Evolutionary conservation across 1,284 basidiomycete species (phyloP).

Genomic region (Trichosporon asahii): DNA sequence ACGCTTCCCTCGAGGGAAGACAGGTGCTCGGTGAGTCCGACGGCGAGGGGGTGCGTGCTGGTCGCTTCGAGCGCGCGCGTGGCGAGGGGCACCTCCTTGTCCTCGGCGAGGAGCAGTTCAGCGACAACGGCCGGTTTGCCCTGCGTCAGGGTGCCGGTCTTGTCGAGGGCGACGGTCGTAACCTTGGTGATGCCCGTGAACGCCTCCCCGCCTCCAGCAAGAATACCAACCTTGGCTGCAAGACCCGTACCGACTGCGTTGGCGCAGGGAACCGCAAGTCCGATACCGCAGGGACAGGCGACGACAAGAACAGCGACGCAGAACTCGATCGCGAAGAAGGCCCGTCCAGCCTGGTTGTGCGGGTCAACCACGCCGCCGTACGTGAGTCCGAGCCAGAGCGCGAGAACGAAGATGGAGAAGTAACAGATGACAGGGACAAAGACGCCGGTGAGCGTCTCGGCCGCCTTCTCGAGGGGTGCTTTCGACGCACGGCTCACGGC

Average conservation of each 20-base stretch:
- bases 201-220: constrained; percentile 92
- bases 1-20: constrained; percentile 53
- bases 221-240: constrained; percentile 92
- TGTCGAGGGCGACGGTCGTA: constrained; percentile 83
- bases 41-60: constrained; percentile 93
- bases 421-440: constrained; percentile 93
- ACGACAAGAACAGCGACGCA: constrained; percentile 98
- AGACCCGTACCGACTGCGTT: constrained; percentile 99
- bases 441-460: constrained; percentile 87
- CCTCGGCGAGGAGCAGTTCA: not conserved
- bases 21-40: constrained; percentile 76
- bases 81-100: constrained; percentile 56
- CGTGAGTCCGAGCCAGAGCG: constrained; percentile 78
- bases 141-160: constrained; percentile 94
- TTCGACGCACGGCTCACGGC: constrained; percentile 98
- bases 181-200: constrained; percentile 84
- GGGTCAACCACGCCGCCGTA: constrained; percentile 66
- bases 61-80: constrained; percentile 80
- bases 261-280: constrained; percentile 93
- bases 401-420: constrained; percentile 76
- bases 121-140: constrained; percentile 60
- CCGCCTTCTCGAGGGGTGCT: constrained; percentile 95
- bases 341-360: constrained; percentile 71
- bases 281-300: constrained; percentile 96
- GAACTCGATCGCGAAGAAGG: constrained; percentile 89